Evolutionary conservation across 768 basidiomycete species (phyloP).

Genomic region (Hirschioporus abietinus): DNA sequence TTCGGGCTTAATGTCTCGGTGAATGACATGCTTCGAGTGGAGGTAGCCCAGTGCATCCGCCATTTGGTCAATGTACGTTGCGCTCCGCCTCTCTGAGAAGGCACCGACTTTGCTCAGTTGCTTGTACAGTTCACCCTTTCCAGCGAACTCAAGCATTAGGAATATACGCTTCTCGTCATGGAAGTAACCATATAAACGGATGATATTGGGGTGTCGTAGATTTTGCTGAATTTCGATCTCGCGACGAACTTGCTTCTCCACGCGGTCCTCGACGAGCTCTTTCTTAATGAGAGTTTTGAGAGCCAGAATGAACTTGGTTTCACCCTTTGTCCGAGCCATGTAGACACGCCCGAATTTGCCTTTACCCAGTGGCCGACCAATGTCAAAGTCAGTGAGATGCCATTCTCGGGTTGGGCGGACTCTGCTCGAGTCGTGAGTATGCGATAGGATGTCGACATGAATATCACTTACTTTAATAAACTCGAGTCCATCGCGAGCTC

Average conservation of each 20-base stretch:
- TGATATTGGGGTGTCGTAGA: conserved; percentile 89
- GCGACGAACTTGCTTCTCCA: conserved; percentile 94
- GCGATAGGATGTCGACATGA: conserved; percentile 8
- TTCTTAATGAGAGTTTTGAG: conserved; percentile 97
- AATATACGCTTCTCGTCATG: conserved; percentile 98
- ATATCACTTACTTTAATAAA: conserved; percentile 45
- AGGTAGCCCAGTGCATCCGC: conserved; percentile 91
- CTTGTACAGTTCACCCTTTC: conserved; percentile 95
- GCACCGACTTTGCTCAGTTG: conserved; percentile 81
- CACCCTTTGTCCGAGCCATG: conserved; percentile 89
- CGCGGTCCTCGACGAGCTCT: conserved; percentile 85
- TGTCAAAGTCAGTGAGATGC: conserved; percentile 83
- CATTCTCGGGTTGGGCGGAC: conserved; percentile 76
- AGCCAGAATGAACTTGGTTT: conserved; percentile 90
- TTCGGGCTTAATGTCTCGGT: conserved; percentile 98
- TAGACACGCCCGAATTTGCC: conserved; percentile 99
- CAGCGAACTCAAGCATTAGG: conserved; percentile 96
- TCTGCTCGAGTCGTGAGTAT: conserved; percentile 28
- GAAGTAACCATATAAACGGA: conserved; percentile 95
- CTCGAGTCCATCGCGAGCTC: conserved; percentile 85
- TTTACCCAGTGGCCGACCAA: conserved; percentile 95
- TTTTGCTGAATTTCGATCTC: conserved; percentile 99
- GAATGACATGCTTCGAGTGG: conserved; percentile 95
- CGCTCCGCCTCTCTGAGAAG: conserved; percentile 85
- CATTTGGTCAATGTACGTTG: conserved; percentile 96